These are phyloP conservation scores for Butyriboletus loyo DNA, from an alignment of 768 basidiomycete species.

Conservation along the genomic window DNA sequence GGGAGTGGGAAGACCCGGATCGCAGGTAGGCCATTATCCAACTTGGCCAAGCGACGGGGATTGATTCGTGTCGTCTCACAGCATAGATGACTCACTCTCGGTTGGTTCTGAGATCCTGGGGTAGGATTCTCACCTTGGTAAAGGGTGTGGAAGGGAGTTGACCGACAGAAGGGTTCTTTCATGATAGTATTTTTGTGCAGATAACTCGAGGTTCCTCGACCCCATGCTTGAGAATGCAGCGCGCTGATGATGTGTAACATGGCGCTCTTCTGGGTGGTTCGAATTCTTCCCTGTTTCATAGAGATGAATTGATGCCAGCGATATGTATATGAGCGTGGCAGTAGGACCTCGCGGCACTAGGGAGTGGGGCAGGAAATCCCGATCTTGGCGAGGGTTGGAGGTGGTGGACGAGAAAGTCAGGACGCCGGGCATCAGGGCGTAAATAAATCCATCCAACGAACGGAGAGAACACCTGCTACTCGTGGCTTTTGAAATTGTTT, in stretches of 20 bases:
- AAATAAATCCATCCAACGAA: neutral
- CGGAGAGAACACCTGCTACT: too few species aligned
- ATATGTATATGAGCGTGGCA: constrained; percentile 1
- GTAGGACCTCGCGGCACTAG: constrained; percentile 4
- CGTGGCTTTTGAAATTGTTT: constrained; percentile 1
- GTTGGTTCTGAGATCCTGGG: neutral
- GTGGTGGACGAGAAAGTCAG: neutral
- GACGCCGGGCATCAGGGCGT: neutral
- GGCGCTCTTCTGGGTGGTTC: constrained; percentile 1
- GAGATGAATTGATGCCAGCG: constrained; percentile 18
- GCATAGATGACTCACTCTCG: neutral
- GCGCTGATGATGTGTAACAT: constrained; percentile 11
- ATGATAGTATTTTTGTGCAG: constrained; percentile 9
- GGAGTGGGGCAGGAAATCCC: neutral
- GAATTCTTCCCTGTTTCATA: constrained; percentile 23
- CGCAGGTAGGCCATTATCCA: neutral
- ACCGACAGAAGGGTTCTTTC: neutral
- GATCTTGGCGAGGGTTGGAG: neutral
- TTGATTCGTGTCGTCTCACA: neutral
- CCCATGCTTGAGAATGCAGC: constrained; percentile 5
- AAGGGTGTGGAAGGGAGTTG: neutral
- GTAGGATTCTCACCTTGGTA: constrained; percentile 7
- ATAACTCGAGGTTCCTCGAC: neutral
- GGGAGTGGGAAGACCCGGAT: constrained; percentile 2
- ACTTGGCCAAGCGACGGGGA: neutral